Evolutionary conservation across 1,139 yeast genomes (phyloP).

Genomic region (Arxiozyma telluris): DNA sequence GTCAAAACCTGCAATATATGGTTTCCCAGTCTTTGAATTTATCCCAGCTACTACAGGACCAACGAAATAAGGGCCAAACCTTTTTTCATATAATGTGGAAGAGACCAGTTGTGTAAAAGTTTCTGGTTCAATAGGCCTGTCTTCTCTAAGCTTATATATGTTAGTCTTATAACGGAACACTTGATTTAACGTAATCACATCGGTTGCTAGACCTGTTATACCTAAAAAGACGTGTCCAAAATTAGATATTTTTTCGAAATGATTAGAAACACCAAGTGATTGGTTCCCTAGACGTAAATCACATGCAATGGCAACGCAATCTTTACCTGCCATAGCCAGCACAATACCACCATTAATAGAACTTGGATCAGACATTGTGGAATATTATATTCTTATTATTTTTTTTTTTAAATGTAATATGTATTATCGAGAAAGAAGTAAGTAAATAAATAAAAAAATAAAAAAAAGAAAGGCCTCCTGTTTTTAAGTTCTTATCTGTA

Average conservation of each 20-base stretch:
- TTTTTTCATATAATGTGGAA: conserved; percentile 77
- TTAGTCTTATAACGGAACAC: conserved; percentile 78
- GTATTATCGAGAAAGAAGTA: too few species aligned
- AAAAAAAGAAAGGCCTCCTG: too few species aligned
- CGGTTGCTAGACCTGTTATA: conserved; percentile 90
- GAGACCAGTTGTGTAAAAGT: conserved; percentile 91
- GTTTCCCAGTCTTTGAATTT: conserved; percentile 68
- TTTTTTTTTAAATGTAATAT: too few species aligned
- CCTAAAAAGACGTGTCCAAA: conserved; percentile 84
- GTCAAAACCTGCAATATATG: conserved; percentile 93
- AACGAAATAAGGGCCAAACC: conserved; percentile 95
- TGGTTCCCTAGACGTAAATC: conserved; percentile 92
- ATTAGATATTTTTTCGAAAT: conserved; percentile 84
- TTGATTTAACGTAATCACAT: conserved; percentile 78
- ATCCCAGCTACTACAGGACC: conserved; percentile 97
- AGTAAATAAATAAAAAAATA: too few species aligned
- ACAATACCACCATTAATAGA: conserved; percentile 77
- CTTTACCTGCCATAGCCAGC: conserved; percentile 98
- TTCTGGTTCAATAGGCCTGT: conserved; percentile 83
- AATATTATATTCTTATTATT: too few species aligned
- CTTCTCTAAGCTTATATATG: conserved; percentile 84
- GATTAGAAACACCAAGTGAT: conserved; percentile 83
- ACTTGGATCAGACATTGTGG: conserved; percentile 45
- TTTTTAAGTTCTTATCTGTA: background rate
- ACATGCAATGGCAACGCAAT: conserved; percentile 95